A percentile compares a stretch with the other conserved stretches of the same genome.
These are phyloP conservation scores for Aspergillus affinis DNA, from an alignment of 495 filamentous ascomycete genomes.

Conservation along the genomic window DNA sequence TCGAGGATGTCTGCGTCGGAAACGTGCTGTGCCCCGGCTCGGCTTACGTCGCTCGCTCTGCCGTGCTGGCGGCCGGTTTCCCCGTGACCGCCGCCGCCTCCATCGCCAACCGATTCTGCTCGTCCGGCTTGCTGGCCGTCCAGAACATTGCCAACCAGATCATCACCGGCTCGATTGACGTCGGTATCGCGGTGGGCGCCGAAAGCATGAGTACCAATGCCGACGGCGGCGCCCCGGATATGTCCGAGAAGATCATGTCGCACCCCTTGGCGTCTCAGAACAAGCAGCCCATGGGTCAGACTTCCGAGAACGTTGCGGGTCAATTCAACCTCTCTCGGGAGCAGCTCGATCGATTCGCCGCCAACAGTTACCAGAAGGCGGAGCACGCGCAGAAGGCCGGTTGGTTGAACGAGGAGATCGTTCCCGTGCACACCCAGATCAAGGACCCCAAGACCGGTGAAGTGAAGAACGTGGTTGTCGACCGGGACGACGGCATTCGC, in stretches of 20 bases:
- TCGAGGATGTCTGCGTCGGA: slow-evolving; percentile 91
- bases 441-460: slow-evolving; percentile 82
- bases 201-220: slow-evolving; percentile 82
- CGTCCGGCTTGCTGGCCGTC: slow-evolving; percentile 86
- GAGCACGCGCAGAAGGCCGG: slow-evolving; percentile 90
- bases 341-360: slow-evolving; percentile 76
- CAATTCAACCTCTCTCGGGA: slow-evolving; percentile 83
- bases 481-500: slow-evolving; percentile 85
- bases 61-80: slow-evolving; percentile 86
- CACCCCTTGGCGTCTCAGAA: slow-evolving; percentile 78
- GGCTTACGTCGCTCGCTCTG: slow-evolving; percentile 84
- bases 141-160: slow-evolving; percentile 95
- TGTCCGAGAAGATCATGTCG: slow-evolving; percentile 68
- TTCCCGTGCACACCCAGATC: slow-evolving; percentile 74
- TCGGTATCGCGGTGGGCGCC: slow-evolving; percentile 83
- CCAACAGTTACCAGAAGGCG: slow-evolving; percentile 79
- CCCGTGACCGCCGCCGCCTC: slow-evolving; percentile 80
- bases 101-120: slow-evolving; percentile 91
- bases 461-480: slow-evolving; percentile 71
- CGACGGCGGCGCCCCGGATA: slow-evolving; percentile 66
- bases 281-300: slow-evolving; percentile 93
- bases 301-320: slow-evolving; percentile 85
- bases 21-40: slow-evolving; percentile 64
- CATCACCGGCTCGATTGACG: slow-evolving; percentile 72
- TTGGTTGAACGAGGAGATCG: slow-evolving; percentile 89